phyloP scores from a whole-genome alignment of 1,139 yeast genomes.

The Pichia sp. region DNA sequence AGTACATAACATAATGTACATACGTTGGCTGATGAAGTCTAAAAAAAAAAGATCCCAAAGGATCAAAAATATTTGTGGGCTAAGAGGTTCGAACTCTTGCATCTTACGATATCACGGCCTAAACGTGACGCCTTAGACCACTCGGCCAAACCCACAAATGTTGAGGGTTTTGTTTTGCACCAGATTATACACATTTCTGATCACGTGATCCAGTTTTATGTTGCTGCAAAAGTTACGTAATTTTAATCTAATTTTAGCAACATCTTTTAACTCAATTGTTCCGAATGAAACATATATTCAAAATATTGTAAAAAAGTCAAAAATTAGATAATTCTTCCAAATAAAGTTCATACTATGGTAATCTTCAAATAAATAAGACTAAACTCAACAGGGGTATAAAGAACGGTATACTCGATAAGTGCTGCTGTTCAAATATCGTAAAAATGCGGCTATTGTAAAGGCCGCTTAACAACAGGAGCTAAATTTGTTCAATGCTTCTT shows the following conservation, averaged over 20 bases:
- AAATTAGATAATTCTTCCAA: too few species aligned
- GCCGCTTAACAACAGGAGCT: not conserved
- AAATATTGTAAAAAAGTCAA: too few species aligned
- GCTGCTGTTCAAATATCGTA: not conserved
- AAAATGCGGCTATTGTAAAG: not conserved
- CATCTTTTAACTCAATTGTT: not conserved
- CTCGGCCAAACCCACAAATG: conserved; percentile 28
- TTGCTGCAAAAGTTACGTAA: not conserved
- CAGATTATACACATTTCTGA: not conserved
- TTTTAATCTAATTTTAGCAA: not conserved
- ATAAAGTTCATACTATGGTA: too few species aligned
- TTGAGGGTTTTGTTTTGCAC: not conserved
- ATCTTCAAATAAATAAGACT: too few species aligned
- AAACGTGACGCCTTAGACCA: conserved; percentile 29
- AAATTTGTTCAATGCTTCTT: conserved; percentile 42
- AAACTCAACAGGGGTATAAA: not conserved
- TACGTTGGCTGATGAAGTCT: not conserved
- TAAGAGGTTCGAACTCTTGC: conserved; percentile 36
- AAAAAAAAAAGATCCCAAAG: not conserved
- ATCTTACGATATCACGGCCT: conserved; percentile 34
- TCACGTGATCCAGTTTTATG: not conserved
- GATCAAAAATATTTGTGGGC: conserved; percentile 27
- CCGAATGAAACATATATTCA: too few species aligned
- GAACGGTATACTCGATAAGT: too few species aligned
- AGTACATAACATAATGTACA: not conserved